These are phyloP conservation scores for Penicillium ucsense DNA, from an alignment of 495 filamentous ascomycete genomes.

Conservation along the genomic window DNA sequence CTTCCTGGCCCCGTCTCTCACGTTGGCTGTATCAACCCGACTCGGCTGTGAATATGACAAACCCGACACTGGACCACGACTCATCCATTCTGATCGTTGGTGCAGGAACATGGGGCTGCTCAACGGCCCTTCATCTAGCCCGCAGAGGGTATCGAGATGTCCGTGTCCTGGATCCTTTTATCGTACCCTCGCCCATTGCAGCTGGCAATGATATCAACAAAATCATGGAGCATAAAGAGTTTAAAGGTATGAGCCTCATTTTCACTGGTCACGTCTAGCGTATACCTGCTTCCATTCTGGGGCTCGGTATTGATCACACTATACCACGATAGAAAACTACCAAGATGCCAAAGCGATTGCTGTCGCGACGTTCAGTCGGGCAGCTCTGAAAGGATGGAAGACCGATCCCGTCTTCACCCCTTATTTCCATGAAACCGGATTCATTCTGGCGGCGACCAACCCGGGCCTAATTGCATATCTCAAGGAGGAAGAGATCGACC, in stretches of 20 bases:
- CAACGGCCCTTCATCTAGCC: conserved; percentile 41
- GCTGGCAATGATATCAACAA: conserved; percentile 50
- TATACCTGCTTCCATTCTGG: too few species aligned
- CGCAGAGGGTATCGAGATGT: conserved; percentile 39
- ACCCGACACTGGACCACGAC: neutral
- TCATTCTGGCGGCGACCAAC: conserved; percentile 34
- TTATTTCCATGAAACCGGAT: conserved; percentile 41
- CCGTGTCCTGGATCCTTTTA: conserved; percentile 37
- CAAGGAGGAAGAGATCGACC: conserved; percentile 22
- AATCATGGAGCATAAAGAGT: conserved; percentile 40
- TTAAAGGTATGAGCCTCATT: conserved; percentile 22
- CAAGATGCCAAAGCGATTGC: conserved; percentile 23
- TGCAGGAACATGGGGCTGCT: conserved; percentile 43
- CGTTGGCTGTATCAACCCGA: too few species aligned
- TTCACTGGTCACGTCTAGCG: too few species aligned
- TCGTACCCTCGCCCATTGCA: conserved; percentile 40
- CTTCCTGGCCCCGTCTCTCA: neutral
- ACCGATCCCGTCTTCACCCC: conserved; percentile 38
- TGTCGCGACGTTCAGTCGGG: conserved; percentile 23
- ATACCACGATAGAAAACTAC: conserved; percentile 1
- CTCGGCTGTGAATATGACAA: conserved; percentile 3
- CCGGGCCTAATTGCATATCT: conserved; percentile 28
- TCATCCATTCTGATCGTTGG: conserved; percentile 35
- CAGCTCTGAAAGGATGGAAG: conserved; percentile 36
- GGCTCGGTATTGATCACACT: neutral